Evolutionary conservation across 1,139 yeast genomes (phyloP), one percentile per base, ranked within the genome.

Genomic region (Saccharomyces hybrid): DNA sequence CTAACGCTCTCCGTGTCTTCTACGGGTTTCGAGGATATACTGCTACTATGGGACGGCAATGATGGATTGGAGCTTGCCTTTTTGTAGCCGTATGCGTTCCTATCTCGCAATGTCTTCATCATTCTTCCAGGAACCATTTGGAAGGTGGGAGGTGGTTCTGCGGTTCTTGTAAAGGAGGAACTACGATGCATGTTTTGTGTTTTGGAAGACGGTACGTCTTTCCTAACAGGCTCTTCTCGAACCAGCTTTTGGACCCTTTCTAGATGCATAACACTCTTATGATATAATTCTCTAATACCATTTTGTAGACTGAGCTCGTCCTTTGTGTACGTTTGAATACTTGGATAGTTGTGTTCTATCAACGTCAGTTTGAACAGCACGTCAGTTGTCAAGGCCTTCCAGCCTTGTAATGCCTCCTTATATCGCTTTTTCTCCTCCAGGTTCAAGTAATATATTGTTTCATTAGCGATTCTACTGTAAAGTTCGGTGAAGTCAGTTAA

Each of bases 351-450:
- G 57, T 77, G 78, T 52, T 83, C 86, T 54, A 84, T 76, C 12
- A 73, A 62, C 42, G 83, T 86, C 48, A 84, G 70, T 62, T 80
- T 81, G 65, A 74, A 81, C 53, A 82, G 73, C 9, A 83, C 74
- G 52, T 80, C 77, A 1, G 87, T 82, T 60, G 83, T 88, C 19
- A 86, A 70, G 7, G 83, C 75, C 62, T 82, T 84, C 91, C 91
- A 86, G 2, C 90, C 90, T 60, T 78, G 80, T 29, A 83, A 70
- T 1, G 91, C 87, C 21, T 77, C 81, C 54, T 76, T 80, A 52
- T 75, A 70, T 21, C 78, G 75, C 44, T 77, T 74, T 21, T 75
- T 72, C 58, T 84, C 86, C 63, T 86, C 91, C 27, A 80, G 65
- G 4, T 80, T 75, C 52, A 83, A 66, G 66, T 83, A 81, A 60